These are phyloP conservation scores for Arthroderma sp. DNA, from an alignment of 2,329 filamentous ascomycete genomes.

Conservation along the genomic window DNA sequence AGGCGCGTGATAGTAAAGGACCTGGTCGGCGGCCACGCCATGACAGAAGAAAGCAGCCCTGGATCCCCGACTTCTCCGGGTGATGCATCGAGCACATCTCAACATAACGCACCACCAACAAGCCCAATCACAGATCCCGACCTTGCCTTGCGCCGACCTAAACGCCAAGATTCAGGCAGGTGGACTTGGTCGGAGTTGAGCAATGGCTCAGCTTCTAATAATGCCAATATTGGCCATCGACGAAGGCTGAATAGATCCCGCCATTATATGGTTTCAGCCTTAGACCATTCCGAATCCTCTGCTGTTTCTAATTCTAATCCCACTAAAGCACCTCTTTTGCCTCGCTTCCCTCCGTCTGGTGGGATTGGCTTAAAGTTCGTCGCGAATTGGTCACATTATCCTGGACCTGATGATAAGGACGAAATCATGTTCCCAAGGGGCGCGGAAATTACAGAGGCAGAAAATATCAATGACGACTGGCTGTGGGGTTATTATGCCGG, in stretches of 20 bases:
- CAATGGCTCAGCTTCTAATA: constrained; percentile 12
- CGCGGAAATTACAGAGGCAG: constrained; percentile 69
- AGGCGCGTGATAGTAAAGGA: constrained; percentile 56
- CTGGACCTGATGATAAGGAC: constrained; percentile 43
- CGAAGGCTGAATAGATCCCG: constrained; percentile 10
- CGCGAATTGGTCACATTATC: constrained; percentile 69
- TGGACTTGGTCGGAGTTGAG: constrained; percentile 33
- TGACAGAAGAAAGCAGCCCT: constrained; percentile 46
- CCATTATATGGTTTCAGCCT: not conserved
- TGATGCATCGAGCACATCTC: constrained; percentile 5
- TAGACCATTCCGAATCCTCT: not conserved
- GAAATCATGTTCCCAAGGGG: constrained; percentile 75
- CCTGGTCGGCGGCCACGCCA: constrained; percentile 60
- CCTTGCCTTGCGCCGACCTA: constrained; percentile 3
- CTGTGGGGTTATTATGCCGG: constrained; percentile 78
- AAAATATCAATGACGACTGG: constrained; percentile 87
- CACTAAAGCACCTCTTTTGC: constrained; percentile 3
- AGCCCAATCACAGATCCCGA: constrained; percentile 17
- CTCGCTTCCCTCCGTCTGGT: constrained; percentile 58
- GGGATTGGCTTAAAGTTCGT: constrained; percentile 52
- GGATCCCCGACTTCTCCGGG: constrained; percentile 8
- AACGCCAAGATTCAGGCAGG: constrained; percentile 17
- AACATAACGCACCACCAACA: constrained; percentile 16
- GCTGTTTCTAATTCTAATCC: not conserved
- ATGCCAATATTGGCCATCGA: constrained; percentile 4